Base-by-base conservation (phyloP, 768 basidiomycete genomes). In the Auriscalpium orientale region DNA sequence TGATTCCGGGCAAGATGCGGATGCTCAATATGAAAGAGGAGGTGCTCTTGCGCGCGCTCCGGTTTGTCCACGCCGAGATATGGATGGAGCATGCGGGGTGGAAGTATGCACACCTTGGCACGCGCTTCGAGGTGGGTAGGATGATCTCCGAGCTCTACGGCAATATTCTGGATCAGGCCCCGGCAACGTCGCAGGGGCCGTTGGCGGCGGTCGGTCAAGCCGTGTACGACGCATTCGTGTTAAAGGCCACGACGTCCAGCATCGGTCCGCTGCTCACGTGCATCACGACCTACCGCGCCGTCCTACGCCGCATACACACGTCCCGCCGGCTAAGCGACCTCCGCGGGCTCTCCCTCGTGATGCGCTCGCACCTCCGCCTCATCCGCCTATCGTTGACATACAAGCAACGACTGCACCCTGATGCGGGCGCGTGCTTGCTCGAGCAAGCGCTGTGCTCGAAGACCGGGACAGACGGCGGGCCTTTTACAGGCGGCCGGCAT, bases 71-170 rank as follows among this genome's bases (percentile, higher is more conserved):
- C 63, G 80, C 82, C 8, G 89, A 95, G 66, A 83, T 95, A 18
- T 98, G 94, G 94, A 80, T 87, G 1, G 86, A 88, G 62, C 88
- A 91, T 67, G 67, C 83, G 40, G 81, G 83, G 2, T 98, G 94
- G 94, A 89, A 89, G 67, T 97, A 93, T 61, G 74, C 76, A 4
- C 85, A 87, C 54, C 75, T 94, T 12, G 85, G 86, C 5, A 88
- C 91, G 65, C 79, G 89, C 40, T 95, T 91, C 64, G 88, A 91
- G 71, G 86, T 98, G 48, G 87, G 86, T 18, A 75, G 79, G 52
- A 74, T 83, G 15, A 74, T 92, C 22, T 78, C 83, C 10, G 73
- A 75, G 8, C 72, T 95, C 33, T 95, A 89, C 66, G 72, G 78
- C 13, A 77, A 80, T 43, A 78, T 93, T 12, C 68, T 95, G 46